phyloP scores from a whole-genome alignment of 192 early-diverging fungal species.

The Coemansia guatemalensis region DNA sequence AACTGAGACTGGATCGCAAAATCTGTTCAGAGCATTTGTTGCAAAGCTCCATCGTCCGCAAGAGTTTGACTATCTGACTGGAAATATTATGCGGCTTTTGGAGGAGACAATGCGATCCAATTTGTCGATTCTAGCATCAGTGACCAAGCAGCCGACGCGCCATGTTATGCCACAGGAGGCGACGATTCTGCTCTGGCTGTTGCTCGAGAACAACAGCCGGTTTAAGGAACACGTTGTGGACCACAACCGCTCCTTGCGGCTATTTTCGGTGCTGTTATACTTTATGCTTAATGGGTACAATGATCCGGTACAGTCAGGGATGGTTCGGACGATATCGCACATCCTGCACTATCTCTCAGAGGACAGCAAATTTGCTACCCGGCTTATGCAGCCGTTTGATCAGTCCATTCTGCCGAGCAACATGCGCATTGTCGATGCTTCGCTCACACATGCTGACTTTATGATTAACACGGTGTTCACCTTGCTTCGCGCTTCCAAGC shows the following conservation, averaged over 20 bases:
- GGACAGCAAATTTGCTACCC: slow-evolving; percentile 46
- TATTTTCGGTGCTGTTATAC: slow-evolving; percentile 44
- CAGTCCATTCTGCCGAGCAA: slow-evolving; percentile 55
- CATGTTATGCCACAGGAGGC: slow-evolving; percentile 60
- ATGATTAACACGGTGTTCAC: slow-evolving; percentile 79
- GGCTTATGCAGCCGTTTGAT: slow-evolving; percentile 53
- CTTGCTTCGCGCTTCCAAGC: slow-evolving; percentile 72
- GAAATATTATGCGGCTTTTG: slow-evolving; percentile 77
- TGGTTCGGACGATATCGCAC: slow-evolving; percentile 65
- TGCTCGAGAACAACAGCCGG: slow-evolving; percentile 73
- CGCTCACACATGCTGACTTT: slow-evolving; percentile 76
- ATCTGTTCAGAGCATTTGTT: slow-evolving; percentile 76
- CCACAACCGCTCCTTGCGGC: slow-evolving; percentile 43
- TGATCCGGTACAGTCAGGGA: slow-evolving; percentile 56
- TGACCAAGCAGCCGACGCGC: slow-evolving; percentile 34
- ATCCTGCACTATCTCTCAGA: slow-evolving; percentile 57
- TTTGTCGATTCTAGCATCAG: slow-evolving; percentile 43
- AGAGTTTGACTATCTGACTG: slow-evolving; percentile 80
- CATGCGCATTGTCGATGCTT: slow-evolving; percentile 61
- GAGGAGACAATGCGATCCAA: slow-evolving; percentile 70
- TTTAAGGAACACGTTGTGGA: slow-evolving; percentile 49
- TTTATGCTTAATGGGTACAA: slow-evolving; percentile 51
- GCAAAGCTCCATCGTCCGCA: slow-evolving; percentile 78
- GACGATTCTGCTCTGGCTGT: slow-evolving; percentile 82
- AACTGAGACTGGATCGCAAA: slow-evolving; percentile 53